Evolutionary conservation across 495 filamentous ascomycete genomes (phyloP).

Genomic region (Trypethelium eluteriae): DNA sequence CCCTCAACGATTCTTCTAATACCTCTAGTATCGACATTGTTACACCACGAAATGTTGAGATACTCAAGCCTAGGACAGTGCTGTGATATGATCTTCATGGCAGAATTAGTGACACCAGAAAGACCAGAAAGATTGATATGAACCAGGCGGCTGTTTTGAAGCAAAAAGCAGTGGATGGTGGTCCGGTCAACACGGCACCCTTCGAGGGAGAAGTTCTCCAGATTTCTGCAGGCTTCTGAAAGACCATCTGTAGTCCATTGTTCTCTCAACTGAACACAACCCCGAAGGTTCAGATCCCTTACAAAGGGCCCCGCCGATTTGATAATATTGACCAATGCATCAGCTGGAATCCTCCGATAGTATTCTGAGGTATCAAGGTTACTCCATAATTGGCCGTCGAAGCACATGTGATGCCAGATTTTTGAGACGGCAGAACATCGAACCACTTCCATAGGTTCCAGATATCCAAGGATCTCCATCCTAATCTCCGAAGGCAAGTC

Average conservation of each 20-base stretch:
- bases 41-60: conserved; percentile 89
- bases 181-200: conserved; percentile 77
- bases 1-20: conserved; percentile 61
- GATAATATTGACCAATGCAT: conserved; percentile 77
- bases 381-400: conserved; percentile 90
- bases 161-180: conserved; percentile 71
- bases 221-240: conserved; percentile 71
- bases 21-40: conserved; percentile 74
- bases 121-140: conserved; percentile 82
- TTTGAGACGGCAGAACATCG: conserved; percentile 73
- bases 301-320: conserved; percentile 79
- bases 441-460: conserved; percentile 76
- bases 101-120: conserved; percentile 67
- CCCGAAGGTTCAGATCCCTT: conserved; percentile 77
- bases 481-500: conserved; percentile 77
- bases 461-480: conserved; percentile 64
- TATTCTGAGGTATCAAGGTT: conserved; percentile 77
- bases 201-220: conserved; percentile 79
- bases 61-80: conserved; percentile 73
- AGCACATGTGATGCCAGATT: conserved; percentile 76
- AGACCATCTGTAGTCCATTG: conserved; percentile 69
- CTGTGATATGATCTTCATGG: conserved; percentile 79
- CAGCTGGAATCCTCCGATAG: conserved; percentile 77
- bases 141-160: conserved; percentile 65
- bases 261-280: conserved; percentile 68